Evolutionary conservation across 257 asterid genomes (phyloP), one percentile per base, ranked within the genome.

Genomic region (Nicotiana benthamiana): DNA sequence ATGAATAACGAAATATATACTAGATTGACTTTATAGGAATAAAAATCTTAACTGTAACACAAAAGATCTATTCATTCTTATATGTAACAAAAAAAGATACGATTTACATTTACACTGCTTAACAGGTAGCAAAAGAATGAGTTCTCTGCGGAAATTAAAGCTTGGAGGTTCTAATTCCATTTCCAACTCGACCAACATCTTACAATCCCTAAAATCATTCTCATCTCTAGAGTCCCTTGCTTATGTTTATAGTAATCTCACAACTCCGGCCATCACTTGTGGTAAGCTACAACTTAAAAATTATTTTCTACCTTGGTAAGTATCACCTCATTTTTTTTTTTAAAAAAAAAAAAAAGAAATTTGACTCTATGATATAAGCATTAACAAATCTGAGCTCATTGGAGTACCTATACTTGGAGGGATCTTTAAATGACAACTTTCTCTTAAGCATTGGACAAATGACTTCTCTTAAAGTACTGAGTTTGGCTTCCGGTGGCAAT

Each of bases 381-480:
- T 34, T 66, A 66, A 34, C 52, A 66, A 66, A 34, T 66, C 16
- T 66, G 52, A 66, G 28, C 28, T 17, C 53, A 0, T 0, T 66
- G 53, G 75, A 34, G 75, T 66, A 66, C 75, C 1, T 66, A 18
- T 8, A 17, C 27, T 66, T 66, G 75, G 1, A 0, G 4, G 5
- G 5, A 1, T 17, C 1, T 34, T 18, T 66, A 18, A 66, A 34
- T 66, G 28, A 0, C 8, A 66, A 67, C n/a, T 67, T 67, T 36
- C 75, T 67, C 30, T n/a, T n/a, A 67, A 66, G 48, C 52, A 66
- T 34, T 66, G 75, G 53, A 66, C 53, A 66, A 66, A 66, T 66
- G 75, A 18, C 53, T 66, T 66, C 75, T 66, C 52, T 66, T 26
- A 66, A 56, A 86, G 95, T 87, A 75, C 97, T 96, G n/a, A 62